Base-by-base conservation (phyloP, 495 filamentous ascomycete species). In the Lepraria neglecta region DNA sequence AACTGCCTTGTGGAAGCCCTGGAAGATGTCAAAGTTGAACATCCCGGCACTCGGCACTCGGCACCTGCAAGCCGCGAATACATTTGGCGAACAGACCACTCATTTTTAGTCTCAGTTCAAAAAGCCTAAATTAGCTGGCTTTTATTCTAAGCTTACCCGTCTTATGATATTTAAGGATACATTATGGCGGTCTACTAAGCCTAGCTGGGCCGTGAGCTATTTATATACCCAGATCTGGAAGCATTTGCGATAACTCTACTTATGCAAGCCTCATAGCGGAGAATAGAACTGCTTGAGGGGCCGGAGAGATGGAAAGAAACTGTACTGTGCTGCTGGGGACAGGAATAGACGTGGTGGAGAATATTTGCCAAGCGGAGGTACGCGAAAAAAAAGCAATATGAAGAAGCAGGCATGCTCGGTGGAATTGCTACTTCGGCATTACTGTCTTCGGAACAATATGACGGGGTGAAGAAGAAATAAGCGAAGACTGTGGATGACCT, bases 151-250 rank as follows among this genome's bases (percentile, higher is more conserved):
- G 51, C 51, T 38, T 54, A 4, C 17, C n/a, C 3, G 0, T 12
- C 0, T 21, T 4, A 6, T 1, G 51, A 0, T 33, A 53, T 14
- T 24, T 38, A 54, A 11, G 7, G 14, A 19, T 4, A 7, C n/a
- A 54, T 54, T 33, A 35, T 54, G 11, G 17, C 3, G 7, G 5
- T 31, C 7, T 17, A 54, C 31, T 54, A 19, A 24, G 31, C 10
- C 51, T 38, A 54, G 51, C 31, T 19, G 12, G 3, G 11, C 9
- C 51, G 17, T 30, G 9, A 54, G 10, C 51, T 54, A 54, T 54
- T 54, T 54, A 54, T 54, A 54, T 54, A 38, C 31, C 51, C 17
- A 38, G 31, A 19, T 33, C 1, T 54, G 51, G 51, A 54, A 54
- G 31, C 31, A 33, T 54, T n/a, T 19, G 21, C 6, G n/a, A 30